phyloP scores from a whole-genome alignment of 2,329 filamentous ascomycete species.

The Penicillium janthinellum region DNA sequence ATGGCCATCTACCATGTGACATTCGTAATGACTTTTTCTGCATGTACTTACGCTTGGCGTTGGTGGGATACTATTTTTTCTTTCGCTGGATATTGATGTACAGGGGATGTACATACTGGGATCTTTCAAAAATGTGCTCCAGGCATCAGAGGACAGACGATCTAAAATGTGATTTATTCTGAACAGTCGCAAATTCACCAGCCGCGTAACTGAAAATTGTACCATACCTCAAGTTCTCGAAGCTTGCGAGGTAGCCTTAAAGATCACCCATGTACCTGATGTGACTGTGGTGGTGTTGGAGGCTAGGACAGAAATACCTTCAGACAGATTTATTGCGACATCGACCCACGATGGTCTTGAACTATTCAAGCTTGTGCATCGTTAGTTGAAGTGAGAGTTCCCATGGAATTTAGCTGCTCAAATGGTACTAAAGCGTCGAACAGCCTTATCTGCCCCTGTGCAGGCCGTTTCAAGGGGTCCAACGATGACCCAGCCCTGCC shows the following conservation, averaged over 20 bases:
- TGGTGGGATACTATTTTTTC: background rate
- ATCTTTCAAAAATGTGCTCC: background rate
- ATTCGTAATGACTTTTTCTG: background rate
- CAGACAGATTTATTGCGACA: too few species aligned
- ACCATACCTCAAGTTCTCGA: background rate
- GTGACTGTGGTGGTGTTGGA: too few species aligned
- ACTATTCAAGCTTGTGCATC: too few species aligned
- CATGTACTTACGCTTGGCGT: conserved; percentile 4
- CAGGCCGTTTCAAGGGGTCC: too few species aligned
- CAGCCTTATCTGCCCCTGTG: too few species aligned
- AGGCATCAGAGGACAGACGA: background rate
- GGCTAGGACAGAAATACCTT: too few species aligned
- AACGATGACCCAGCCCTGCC: too few species aligned
- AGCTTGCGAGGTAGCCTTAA: background rate
- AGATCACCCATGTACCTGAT: too few species aligned
- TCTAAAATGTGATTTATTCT: background rate
- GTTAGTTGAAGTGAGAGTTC: too few species aligned
- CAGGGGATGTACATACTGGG: conserved; percentile 12
- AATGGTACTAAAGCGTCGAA: too few species aligned
- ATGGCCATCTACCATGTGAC: conserved; percentile 31
- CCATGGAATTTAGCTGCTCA: too few species aligned
- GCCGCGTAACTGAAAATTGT: background rate
- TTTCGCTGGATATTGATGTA: background rate
- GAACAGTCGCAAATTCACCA: background rate
- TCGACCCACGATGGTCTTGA: too few species aligned